phyloP scores from a whole-genome alignment of 1,139 yeast species.

The Tardiomyces blankii region DNA sequence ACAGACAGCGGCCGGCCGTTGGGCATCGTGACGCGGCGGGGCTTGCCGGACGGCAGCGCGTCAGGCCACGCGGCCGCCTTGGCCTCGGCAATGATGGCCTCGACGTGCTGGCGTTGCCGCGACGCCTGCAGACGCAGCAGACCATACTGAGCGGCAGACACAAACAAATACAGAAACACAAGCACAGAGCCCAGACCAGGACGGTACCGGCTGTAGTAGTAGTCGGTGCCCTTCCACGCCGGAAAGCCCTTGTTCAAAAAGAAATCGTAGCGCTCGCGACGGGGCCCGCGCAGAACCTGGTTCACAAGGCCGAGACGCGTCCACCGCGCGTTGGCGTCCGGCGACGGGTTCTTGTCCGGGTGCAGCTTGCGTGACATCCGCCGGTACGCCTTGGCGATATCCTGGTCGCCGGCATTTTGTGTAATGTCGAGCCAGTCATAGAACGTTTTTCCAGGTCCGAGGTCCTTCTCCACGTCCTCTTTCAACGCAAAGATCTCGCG shows the following conservation, averaged over 20 bases:
- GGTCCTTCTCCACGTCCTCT: slow-evolving; percentile 50
- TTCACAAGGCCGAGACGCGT: slow-evolving; percentile 68
- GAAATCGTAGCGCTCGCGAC: slow-evolving; percentile 72
- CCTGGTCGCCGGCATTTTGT: slow-evolving; percentile 37
- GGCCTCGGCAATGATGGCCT: slow-evolving; percentile 22
- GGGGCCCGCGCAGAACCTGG: slow-evolving; percentile 53
- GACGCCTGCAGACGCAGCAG: slow-evolving; percentile 22
- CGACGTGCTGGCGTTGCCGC: slow-evolving; percentile 52
- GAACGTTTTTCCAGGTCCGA: slow-evolving; percentile 55
- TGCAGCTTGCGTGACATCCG: slow-evolving; percentile 61
- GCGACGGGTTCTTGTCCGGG: slow-evolving; percentile 53
- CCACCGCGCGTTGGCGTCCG: slow-evolving; percentile 42
- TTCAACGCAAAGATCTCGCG: slow-evolving; percentile 72
- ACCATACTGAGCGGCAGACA: slow-evolving; percentile 50
- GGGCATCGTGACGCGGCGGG: slow-evolving; percentile 24
- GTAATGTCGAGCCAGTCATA: slow-evolving; percentile 37
- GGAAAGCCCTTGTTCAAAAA: slow-evolving; percentile 84
- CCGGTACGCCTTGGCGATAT: slow-evolving; percentile 66
- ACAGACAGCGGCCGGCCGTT: slow-evolving; percentile 54
- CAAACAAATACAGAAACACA: slow-evolving; percentile 36
- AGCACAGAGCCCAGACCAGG: slow-evolving; percentile 48
- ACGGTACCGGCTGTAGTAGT: slow-evolving; percentile 28
- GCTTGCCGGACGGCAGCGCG: slow-evolving; percentile 22
- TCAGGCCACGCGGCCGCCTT: slow-evolving; percentile 39
- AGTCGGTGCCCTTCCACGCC: slow-evolving; percentile 42